phyloP scores from a whole-genome alignment of 345 rosid species.

The Citrus cavaleriei region DNA sequence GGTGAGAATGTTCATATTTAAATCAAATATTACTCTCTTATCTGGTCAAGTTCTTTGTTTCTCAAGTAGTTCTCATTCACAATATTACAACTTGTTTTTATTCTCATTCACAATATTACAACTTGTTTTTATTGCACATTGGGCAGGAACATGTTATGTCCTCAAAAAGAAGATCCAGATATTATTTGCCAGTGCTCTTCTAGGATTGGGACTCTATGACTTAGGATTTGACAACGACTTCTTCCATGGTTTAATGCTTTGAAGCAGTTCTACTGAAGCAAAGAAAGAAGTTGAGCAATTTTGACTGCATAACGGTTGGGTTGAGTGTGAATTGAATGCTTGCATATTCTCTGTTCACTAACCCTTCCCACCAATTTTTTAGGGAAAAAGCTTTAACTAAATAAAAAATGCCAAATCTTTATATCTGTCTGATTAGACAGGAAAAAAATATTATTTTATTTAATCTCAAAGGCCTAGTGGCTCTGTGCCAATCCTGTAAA shows the following conservation, averaged over 20 bases:
- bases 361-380: background rate
- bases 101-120: conserved; percentile 7
- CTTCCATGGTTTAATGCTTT: conserved; percentile 55
- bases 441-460: background rate
- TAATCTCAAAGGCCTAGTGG: background rate
- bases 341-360: background rate
- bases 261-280: conserved; percentile 16
- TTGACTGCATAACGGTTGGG: background rate
- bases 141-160: conserved; percentile 33
- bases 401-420: background rate
- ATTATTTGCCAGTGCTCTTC: conserved; percentile 38
- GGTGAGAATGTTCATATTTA: conserved; percentile 32
- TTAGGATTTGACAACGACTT: conserved; percentile 62
- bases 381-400: background rate
- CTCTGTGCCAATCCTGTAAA: background rate
- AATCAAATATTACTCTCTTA: conserved; percentile 6
- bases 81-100: conserved; percentile 10
- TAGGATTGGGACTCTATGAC: conserved; percentile 55
- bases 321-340: background rate
- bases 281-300: background rate
- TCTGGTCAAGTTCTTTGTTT: conserved; percentile 1
- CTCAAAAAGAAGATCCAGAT: conserved; percentile 34
- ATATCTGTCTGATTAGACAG: background rate
- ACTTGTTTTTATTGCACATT: conserved; percentile 15
- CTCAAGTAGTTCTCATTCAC: conserved; percentile 10